phyloP scores from a whole-genome alignment of 2,329 filamentous ascomycete genomes.

The Elsinoe necatrix region DNA sequence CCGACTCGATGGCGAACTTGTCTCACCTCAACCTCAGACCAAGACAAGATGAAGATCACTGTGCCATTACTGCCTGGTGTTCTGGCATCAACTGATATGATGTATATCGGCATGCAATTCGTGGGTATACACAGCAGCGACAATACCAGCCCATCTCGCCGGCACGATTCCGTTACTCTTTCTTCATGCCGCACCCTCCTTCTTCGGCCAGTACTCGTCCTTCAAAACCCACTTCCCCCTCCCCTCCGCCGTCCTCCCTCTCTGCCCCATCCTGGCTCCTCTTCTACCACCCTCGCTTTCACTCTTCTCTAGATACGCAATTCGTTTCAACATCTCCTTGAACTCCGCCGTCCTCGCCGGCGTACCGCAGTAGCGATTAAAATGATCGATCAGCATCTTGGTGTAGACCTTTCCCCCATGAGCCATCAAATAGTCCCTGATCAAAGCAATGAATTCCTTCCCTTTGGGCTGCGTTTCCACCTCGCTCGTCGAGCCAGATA shows the following conservation, averaged over 20 bases:
- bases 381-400: constrained; percentile 83
- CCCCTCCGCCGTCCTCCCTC: constrained; percentile 44
- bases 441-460: constrained; percentile 44
- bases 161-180: no score
- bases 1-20: background rate
- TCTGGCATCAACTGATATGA: background rate
- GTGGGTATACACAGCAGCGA: background rate
- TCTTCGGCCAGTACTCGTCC: constrained; percentile 41
- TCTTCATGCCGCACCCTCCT: background rate
- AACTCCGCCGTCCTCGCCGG: constrained; percentile 66
- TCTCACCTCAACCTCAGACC: background rate
- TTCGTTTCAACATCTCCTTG: constrained; percentile 66
- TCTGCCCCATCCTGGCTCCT: constrained; percentile 42
- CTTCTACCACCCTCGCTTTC: constrained; percentile 56
- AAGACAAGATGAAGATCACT: background rate
- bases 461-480: constrained; percentile 28
- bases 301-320: constrained; percentile 61
- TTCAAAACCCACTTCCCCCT: constrained; percentile 52
- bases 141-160: background rate
- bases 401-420: constrained; percentile 74
- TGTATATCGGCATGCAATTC: background rate
- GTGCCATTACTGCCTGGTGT: no score
- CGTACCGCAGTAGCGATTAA: constrained; percentile 69
- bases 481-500: constrained; percentile 18
- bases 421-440: constrained; percentile 66